Conservation (phyloP, 805 yeast species). For the Suhomyces faveliae region DNA sequence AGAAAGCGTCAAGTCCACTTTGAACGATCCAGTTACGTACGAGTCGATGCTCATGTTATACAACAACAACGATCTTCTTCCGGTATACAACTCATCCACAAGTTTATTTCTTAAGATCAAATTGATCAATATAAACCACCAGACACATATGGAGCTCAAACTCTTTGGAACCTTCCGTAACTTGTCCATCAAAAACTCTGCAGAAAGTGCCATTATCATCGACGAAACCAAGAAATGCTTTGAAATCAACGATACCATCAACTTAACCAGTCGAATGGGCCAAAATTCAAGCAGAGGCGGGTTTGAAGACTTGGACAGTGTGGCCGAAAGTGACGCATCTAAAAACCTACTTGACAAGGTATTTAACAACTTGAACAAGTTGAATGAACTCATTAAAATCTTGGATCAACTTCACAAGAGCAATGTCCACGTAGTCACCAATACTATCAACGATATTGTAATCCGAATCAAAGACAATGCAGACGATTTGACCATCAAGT, state of each 20-base stretch:
- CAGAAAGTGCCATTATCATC: constrained; percentile 21
- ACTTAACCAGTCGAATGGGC: constrained; percentile 24
- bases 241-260: constrained; percentile 28
- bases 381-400: constrained; percentile 32
- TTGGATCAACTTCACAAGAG: constrained; percentile 32
- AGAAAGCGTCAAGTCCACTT: no score
- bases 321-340: constrained; percentile 3
- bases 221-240: constrained; percentile 23
- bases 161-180: constrained; percentile 27
- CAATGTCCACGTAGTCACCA: constrained; percentile 25
- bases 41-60: constrained; percentile 23
- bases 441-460: constrained; percentile 26
- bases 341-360: constrained; percentile 21
- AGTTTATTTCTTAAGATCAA: constrained; percentile 32
- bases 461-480: constrained; percentile 27
- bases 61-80: constrained; percentile 30
- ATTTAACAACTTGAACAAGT: constrained; percentile 29
- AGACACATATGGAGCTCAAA: constrained; percentile 23
- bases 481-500: constrained; percentile 11
- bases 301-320: background rate
- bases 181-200: constrained; percentile 19
- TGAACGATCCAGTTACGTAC: constrained; percentile 18
- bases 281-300: constrained; percentile 1
- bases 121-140: constrained; percentile 17
- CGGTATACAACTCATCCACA: constrained; percentile 33